A percentile compares a stretch with the other conserved stretches of the same genome.
phyloP scores from a whole-genome alignment of 2,329 filamentous ascomycete species.

The Coleophoma cylindrospora region DNA sequence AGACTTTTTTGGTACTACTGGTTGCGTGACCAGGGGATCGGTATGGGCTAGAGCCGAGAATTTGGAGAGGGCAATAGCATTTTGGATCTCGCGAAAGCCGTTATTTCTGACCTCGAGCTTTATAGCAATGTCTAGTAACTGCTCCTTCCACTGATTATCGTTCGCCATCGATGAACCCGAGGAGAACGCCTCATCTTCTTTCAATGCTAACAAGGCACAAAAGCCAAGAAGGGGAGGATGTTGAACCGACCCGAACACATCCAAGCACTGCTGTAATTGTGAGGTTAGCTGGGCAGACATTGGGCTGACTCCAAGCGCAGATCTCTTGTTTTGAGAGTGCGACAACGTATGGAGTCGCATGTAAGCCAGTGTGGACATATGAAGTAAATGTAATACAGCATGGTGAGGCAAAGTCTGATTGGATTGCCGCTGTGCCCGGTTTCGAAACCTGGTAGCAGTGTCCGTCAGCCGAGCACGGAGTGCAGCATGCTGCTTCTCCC shows the following conservation, averaged over 20 bases:
- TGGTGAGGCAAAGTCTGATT: not conserved
- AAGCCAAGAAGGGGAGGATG: not conserved
- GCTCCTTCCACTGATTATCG: not conserved
- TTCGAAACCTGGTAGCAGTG: not conserved
- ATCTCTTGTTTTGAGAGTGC: not conserved
- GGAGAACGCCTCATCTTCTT: not conserved
- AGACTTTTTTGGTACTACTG: not conserved
- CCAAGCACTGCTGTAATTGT: not conserved
- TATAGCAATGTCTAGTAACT: not conserved
- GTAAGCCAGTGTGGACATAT: not conserved
- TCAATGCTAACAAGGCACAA: not conserved
- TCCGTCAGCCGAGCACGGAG: not conserved
- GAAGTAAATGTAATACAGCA: not conserved
- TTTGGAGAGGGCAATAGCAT: not conserved
- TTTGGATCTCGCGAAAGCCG: slow-evolving; percentile 1
- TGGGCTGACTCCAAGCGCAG: not conserved
- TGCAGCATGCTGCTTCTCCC: not conserved
- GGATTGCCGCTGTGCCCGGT: not conserved
- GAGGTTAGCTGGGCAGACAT: not conserved
- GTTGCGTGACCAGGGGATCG: not conserved
- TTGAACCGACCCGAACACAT: not conserved
- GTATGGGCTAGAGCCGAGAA: not conserved
- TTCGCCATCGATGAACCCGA: not conserved
- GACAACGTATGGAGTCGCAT: not conserved
- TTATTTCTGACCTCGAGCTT: not conserved